A percentile compares a stretch with the other conserved stretches of the same genome.
Conservation (phyloP, 306 rosid species). For the Trifolium fragiferum region DNA sequence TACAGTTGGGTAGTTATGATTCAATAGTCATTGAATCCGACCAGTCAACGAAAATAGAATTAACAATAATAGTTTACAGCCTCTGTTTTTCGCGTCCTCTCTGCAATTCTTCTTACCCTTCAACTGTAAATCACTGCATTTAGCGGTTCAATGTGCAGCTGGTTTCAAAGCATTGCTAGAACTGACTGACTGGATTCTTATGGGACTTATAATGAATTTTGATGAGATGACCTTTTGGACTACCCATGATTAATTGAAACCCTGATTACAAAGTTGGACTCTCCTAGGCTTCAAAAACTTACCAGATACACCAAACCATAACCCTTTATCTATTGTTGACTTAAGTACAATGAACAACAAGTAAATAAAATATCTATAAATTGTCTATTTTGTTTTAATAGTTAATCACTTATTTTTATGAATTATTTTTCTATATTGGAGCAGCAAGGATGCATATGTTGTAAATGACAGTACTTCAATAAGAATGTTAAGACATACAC, state of each 20-base stretch:
- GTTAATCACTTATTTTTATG: background rate
- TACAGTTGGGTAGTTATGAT: background rate
- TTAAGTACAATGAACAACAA: background rate
- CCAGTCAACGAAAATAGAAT: background rate
- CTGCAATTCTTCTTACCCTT: background rate
- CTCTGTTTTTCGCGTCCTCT: background rate
- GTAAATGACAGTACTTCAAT: background rate
- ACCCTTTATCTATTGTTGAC: background rate
- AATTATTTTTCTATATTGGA: background rate
- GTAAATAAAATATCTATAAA: background rate
- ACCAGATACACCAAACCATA: background rate
- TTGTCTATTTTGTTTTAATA: background rate
- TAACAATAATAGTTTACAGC: background rate
- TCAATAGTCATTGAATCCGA: background rate
- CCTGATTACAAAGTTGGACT: background rate
- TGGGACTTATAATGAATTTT: background rate
- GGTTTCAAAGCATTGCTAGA: background rate
- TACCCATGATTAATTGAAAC: background rate
- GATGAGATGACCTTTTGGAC: too few relatives aligned
- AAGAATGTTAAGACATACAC: background rate
- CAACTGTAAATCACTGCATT: background rate
- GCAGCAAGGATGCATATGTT: background rate
- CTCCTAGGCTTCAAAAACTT: conserved; percentile 3
- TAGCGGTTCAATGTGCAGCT: background rate
- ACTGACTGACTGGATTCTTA: background rate